Evolutionary conservation across 805 yeast species (phyloP).

Genomic region (Wickerhamiella alocasiicola): DNA sequence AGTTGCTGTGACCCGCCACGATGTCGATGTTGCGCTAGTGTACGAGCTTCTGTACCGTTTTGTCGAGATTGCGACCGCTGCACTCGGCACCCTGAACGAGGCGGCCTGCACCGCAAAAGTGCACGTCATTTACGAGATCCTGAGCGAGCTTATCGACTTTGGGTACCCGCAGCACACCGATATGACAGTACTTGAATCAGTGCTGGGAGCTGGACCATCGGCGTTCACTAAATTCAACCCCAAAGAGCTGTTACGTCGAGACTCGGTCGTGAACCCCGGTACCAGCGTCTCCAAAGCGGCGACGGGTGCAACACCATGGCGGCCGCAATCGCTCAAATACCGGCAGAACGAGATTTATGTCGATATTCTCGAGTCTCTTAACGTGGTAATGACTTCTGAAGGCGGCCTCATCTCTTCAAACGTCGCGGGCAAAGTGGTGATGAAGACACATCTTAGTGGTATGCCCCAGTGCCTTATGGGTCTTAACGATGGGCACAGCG

Average conservation of each 20-base stretch:
- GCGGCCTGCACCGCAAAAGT: slow-evolving; percentile 51
- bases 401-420: slow-evolving; percentile 49
- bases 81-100: slow-evolving; percentile 35
- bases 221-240: slow-evolving; percentile 12
- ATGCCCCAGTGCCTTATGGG: slow-evolving; percentile 78
- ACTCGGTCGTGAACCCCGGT: not conserved
- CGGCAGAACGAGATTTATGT: slow-evolving; percentile 70
- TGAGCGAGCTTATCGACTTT: slow-evolving; percentile 65
- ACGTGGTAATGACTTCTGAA: slow-evolving; percentile 51
- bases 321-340: slow-evolving; percentile 57
- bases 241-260: slow-evolving; percentile 1
- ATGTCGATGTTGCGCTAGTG: slow-evolving; percentile 69
- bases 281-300: slow-evolving; percentile 27
- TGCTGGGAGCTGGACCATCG: slow-evolving; percentile 20
- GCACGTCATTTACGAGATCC: slow-evolving; percentile 54
- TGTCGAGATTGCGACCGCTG: slow-evolving; percentile 38
- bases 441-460: slow-evolving; percentile 65
- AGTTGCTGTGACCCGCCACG: slow-evolving; percentile 81
- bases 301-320: slow-evolving; percentile 49
- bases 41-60: slow-evolving; percentile 67
- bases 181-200: slow-evolving; percentile 29
- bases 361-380: slow-evolving; percentile 64
- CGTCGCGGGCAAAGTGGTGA: slow-evolving; percentile 62
- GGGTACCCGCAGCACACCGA: slow-evolving; percentile 70
- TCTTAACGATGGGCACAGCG: slow-evolving; percentile 37